phyloP scores from a whole-genome alignment of 2,329 filamentous ascomycete species.

The Hypocreales sp. region DNA sequence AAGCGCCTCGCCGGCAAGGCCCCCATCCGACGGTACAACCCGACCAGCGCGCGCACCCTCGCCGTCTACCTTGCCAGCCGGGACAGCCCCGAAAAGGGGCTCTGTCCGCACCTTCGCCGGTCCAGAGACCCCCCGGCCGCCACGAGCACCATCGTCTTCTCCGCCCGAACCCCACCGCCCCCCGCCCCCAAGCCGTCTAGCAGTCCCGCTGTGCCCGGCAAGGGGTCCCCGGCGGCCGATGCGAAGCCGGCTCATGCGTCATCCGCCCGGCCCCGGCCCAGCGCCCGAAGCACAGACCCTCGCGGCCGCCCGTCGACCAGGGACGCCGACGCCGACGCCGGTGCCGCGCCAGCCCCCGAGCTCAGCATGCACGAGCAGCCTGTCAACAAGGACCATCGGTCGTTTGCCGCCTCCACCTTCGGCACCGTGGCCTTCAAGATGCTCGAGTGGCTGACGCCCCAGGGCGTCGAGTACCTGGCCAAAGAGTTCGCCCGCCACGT shows the following conservation, averaged over 20 bases:
- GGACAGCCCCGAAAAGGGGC: conserved; percentile 54
- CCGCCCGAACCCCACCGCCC: conserved; percentile 9
- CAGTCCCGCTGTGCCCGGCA: background rate
- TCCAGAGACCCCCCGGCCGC: conserved; percentile 28
- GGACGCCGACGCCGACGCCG: too few species aligned
- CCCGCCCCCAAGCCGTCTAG: background rate
- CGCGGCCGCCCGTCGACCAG: background rate
- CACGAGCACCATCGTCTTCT: conserved; percentile 30
- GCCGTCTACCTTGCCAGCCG: conserved; percentile 69
- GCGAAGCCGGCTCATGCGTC: background rate
- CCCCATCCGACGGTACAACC: conserved; percentile 64
- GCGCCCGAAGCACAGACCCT: background rate
- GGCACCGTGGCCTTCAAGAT: conserved; percentile 53
- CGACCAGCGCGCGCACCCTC: conserved; percentile 66
- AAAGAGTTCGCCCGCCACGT: conserved; percentile 12
- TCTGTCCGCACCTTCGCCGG: conserved; percentile 42
- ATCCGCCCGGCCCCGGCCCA: too few species aligned
- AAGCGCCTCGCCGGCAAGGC: conserved; percentile 49
- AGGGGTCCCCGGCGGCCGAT: background rate
- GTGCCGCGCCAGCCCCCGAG: conserved; percentile 3
- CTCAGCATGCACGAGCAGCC: conserved; percentile 29
- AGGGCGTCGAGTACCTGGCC: conserved; percentile 33
- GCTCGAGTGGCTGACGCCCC: conserved; percentile 54
- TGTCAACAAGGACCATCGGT: conserved; percentile 38
- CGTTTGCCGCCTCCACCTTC: conserved; percentile 48